A percentile compares a stretch with the other conserved stretches of the same genome.
phyloP scores from a whole-genome alignment of 371 early-diverging fungal species.

The Saksenaea vasiformis region DNA sequence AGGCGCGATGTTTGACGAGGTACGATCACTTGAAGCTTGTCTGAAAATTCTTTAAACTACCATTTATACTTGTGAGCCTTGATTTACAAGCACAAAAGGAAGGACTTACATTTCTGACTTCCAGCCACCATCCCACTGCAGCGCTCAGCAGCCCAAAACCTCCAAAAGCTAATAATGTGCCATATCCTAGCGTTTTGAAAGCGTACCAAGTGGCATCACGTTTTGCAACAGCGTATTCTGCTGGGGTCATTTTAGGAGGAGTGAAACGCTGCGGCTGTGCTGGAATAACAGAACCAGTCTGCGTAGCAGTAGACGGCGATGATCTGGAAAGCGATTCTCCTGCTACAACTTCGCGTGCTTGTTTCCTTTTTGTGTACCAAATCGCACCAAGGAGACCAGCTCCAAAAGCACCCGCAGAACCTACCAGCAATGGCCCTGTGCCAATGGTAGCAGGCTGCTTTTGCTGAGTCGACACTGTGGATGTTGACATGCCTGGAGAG shows the following conservation, averaged over 20 bases:
- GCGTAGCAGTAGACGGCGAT: conserved; percentile 5
- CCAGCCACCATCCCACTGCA: conserved; percentile 39
- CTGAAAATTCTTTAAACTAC: conserved; percentile 49
- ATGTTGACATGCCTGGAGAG: background rate
- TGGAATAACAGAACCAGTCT: background rate
- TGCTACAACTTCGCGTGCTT: conserved; percentile 28
- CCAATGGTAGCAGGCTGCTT: conserved; percentile 8
- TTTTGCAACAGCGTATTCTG: conserved; percentile 41
- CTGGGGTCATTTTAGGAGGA: conserved; percentile 47
- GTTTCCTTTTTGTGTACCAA: conserved; percentile 49
- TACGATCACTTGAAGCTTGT: conserved; percentile 43
- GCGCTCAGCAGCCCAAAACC: conserved; percentile 37
- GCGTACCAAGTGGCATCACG: conserved; percentile 42
- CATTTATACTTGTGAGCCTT: too few relatives aligned
- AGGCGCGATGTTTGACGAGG: conserved; percentile 36
- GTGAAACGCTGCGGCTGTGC: background rate
- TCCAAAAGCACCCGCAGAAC: conserved; percentile 45
- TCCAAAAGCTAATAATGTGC: conserved; percentile 43
- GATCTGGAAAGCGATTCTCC: conserved; percentile 14
- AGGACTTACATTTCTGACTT: conserved; percentile 46
- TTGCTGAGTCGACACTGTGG: background rate
- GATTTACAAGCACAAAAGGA: background rate
- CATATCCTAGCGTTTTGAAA: conserved; percentile 45
- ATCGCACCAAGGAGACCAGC: conserved; percentile 48
- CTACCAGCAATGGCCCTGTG: conserved; percentile 23